A percentile compares a stretch with the other conserved stretches of the same genome.
Conservation (phyloP, 164 flowering plant genomes). For the Saururus chinensis region DNA sequence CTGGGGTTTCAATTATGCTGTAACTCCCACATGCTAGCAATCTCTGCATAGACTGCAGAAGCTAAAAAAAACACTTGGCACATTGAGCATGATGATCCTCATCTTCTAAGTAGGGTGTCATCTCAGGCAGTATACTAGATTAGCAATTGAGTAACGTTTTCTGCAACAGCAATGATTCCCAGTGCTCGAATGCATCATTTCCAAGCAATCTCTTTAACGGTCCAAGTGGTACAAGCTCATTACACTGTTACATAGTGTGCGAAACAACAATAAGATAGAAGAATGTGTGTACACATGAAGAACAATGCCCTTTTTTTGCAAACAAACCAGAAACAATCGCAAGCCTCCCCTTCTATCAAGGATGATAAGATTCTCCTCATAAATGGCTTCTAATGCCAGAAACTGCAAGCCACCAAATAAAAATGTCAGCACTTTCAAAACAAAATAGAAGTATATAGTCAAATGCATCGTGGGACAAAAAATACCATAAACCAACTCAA, state of each 20-base stretch:
- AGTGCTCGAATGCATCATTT: conserved; percentile 65
- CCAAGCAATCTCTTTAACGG: conserved; percentile 60
- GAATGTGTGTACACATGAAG: no score
- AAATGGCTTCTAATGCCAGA: no score
- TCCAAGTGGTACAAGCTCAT: conserved; percentile 62
- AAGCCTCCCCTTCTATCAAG: no score
- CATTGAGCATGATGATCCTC: no score
- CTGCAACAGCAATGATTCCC: conserved; percentile 76
- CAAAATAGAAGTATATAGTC: no score
- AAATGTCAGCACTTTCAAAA: no score
- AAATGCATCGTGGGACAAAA: no score
- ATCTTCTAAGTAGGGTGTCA: conserved; percentile 87
- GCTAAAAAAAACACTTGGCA: conserved; percentile 75
- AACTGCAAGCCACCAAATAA: no score
- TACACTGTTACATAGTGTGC: no score
- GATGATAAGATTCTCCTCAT: no score
- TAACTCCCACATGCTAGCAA: conserved; percentile 65
- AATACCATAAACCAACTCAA: no score
- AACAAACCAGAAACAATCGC: conserved; percentile 50
- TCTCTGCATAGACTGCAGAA: conserved; percentile 86
- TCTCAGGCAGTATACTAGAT: conserved; percentile 78
- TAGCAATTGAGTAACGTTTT: conserved; percentile 85
- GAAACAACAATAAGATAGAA: no score
- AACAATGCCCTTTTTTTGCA: background rate
- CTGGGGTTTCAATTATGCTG: conserved; percentile 60